phyloP scores from a whole-genome alignment of 176 grass and related monocot species.

The Chloris gayana region DNA sequence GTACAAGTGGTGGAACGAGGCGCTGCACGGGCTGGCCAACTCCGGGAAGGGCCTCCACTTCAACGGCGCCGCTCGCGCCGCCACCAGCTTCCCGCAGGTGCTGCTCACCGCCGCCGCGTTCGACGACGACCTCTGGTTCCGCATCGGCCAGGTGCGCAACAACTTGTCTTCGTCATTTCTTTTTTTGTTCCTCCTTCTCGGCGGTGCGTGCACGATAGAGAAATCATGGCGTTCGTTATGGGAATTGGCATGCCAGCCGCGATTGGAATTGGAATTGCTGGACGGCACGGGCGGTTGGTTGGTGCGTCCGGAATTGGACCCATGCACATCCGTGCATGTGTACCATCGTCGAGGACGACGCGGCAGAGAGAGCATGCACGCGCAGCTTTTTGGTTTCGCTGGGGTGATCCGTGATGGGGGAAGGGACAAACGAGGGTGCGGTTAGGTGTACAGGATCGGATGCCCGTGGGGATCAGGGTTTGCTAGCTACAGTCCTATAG shows the following conservation, averaged over 20 bases:
- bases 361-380: conserved; percentile 23
- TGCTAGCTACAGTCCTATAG: background rate
- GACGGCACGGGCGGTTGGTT: background rate
- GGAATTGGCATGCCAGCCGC: background rate
- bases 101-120: conserved; percentile 73
- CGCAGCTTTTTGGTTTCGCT: background rate
- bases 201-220: background rate
- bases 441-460: background rate
- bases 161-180: background rate
- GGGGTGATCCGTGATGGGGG: conserved; percentile 30
- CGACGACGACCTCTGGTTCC: conserved; percentile 66
- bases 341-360: background rate
- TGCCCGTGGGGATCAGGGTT: background rate
- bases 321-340: background rate
- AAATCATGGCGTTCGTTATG: background rate
- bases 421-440: conserved; percentile 13
- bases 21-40: conserved; percentile 69
- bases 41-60: conserved; percentile 56
- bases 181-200: background rate
- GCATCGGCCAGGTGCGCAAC: conserved; percentile 66
- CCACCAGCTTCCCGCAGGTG: conserved; percentile 86
- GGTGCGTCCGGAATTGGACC: background rate
- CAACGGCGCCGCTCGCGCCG: conserved; percentile 22
- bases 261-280: background rate
- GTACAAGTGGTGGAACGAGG: conserved; percentile 91